A percentile compares a stretch with the other conserved stretches of the same genome.
These are phyloP conservation scores for Sarocladiaceae sp. DNA, from an alignment of 2,329 filamentous ascomycete genomes.

Conservation along the genomic window DNA sequence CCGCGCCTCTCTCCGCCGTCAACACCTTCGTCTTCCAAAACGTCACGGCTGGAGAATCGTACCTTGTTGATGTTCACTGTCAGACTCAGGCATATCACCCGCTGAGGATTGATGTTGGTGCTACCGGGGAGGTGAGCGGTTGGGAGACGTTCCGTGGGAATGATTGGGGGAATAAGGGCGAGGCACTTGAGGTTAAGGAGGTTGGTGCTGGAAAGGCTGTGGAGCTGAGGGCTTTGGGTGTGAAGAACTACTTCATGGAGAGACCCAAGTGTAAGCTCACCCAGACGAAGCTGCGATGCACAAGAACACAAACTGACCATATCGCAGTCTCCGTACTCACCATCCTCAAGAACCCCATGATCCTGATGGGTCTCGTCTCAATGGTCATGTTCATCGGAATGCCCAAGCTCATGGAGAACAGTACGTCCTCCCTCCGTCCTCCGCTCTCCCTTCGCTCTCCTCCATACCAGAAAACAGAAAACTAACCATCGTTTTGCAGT, in stretches of 20 bases:
- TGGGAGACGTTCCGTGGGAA: slow-evolving; percentile 89
- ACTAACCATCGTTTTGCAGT: slow-evolving; percentile 49
- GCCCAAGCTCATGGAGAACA: slow-evolving; percentile 94
- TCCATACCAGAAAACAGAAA: background rate
- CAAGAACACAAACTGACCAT: background rate
- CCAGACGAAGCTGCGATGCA: background rate
- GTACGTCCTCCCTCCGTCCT: slow-evolving; percentile 49
- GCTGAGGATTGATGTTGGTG: slow-evolving; percentile 69
- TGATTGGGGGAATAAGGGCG: slow-evolving; percentile 84
- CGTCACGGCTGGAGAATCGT: slow-evolving; percentile 62
- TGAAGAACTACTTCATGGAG: slow-evolving; percentile 74
- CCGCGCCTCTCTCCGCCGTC: slow-evolving; percentile 60
- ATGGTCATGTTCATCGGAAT: slow-evolving; percentile 84
- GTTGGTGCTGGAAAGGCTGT: slow-evolving; percentile 40
- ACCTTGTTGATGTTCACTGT: slow-evolving; percentile 78
- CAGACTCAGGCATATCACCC: slow-evolving; percentile 72
- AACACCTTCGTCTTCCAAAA: slow-evolving; percentile 75
- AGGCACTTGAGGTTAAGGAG: slow-evolving; percentile 43
- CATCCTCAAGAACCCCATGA: slow-evolving; percentile 94
- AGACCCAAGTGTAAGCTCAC: slow-evolving; percentile 64
- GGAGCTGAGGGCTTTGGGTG: slow-evolving; percentile 56
- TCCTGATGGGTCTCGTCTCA: slow-evolving; percentile 80
- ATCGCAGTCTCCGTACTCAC: slow-evolving; percentile 68
- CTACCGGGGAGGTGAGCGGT: slow-evolving; percentile 47
- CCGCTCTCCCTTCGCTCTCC: background rate